Conservation (phyloP, 2,329 filamentous ascomycete species). For the Ploettnerulaceae sp. region DNA sequence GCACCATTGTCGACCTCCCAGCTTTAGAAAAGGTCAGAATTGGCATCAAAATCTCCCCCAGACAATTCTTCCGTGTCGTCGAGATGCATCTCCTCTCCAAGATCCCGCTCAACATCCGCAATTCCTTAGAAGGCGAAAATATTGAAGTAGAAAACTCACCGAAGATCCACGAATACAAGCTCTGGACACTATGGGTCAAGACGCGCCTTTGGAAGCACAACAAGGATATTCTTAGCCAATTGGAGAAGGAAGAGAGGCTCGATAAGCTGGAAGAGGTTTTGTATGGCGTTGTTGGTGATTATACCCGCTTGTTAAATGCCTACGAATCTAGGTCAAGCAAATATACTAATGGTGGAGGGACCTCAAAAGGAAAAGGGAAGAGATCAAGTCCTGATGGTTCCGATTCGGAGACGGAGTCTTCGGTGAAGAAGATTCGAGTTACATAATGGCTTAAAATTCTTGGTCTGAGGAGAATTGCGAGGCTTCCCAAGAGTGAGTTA, state of each 20-base stretch:
- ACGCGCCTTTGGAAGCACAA: slow-evolving; percentile 73
- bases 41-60: slow-evolving; percentile 64
- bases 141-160: slow-evolving; percentile 40
- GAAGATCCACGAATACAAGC: slow-evolving; percentile 58
- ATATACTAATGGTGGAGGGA: slow-evolving; percentile 1
- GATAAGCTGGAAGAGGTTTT: slow-evolving; percentile 69
- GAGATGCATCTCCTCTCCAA: slow-evolving; percentile 70
- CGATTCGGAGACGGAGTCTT: slow-evolving; percentile 4
- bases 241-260: slow-evolving; percentile 63
- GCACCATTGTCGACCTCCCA: slow-evolving; percentile 53
- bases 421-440: background rate
- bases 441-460: no score
- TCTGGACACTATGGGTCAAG: slow-evolving; percentile 75
- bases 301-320: slow-evolving; percentile 54
- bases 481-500: no score
- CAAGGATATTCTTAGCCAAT: slow-evolving; percentile 61
- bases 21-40: slow-evolving; percentile 53
- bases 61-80: slow-evolving; percentile 70
- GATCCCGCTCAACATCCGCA: slow-evolving; percentile 52
- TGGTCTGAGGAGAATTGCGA: no score
- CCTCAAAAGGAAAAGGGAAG: slow-evolving; percentile 21
- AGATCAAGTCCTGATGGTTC: slow-evolving; percentile 20
- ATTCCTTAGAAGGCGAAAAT: slow-evolving; percentile 42
- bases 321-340: slow-evolving; percentile 18
- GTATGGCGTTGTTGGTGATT: slow-evolving; percentile 64